Percentiles rank a stretch among this genome's conserved stretches.
These are phyloP conservation scores for Paramecium primaurelia DNA, from an alignment of 73 alveolate species.

Conservation along the genomic window DNA sequence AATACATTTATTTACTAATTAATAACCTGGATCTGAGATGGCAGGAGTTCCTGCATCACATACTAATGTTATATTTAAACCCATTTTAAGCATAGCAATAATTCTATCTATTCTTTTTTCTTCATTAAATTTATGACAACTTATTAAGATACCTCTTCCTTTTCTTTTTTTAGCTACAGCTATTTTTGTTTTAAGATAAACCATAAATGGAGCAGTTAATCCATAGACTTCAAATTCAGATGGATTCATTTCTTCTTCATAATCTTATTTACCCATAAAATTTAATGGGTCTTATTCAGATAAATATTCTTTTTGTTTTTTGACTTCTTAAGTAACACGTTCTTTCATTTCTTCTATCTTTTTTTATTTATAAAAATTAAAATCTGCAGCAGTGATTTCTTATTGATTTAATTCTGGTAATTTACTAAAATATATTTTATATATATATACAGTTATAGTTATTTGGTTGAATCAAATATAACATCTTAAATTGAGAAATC, in stretches of 20 bases:
- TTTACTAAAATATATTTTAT: neutral
- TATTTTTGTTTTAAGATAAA: slow-evolving; percentile 61
- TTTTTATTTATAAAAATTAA: slow-evolving; percentile 1
- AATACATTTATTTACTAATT: slow-evolving; percentile 67
- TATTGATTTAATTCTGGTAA: slow-evolving; percentile 47
- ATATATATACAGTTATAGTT: neutral
- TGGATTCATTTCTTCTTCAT: slow-evolving; percentile 48
- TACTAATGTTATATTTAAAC: slow-evolving; percentile 79
- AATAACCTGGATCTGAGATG: slow-evolving; percentile 86
- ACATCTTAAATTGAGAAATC: slow-evolving; percentile 40
- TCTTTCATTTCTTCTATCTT: slow-evolving; percentile 6
- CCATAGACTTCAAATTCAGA: slow-evolving; percentile 75
- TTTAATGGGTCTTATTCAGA: slow-evolving; percentile 51
- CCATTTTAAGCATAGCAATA: slow-evolving; percentile 75
- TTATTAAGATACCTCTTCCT: slow-evolving; percentile 83
- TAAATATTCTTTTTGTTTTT: slow-evolving; percentile 34
- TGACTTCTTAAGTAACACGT: neutral
- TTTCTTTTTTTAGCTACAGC: slow-evolving; percentile 67
- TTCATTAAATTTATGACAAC: slow-evolving; percentile 77
- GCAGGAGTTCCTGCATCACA: slow-evolving; percentile 95
- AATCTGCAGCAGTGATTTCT: neutral
- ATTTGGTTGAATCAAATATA: slow-evolving; percentile 7
- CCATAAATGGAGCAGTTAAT: slow-evolving; percentile 69
- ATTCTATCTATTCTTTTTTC: slow-evolving; percentile 77
- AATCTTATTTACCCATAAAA: slow-evolving; percentile 27